Base-by-base conservation (phyloP, 2,329 filamentous ascomycete genomes). In the Periconia sp. region DNA sequence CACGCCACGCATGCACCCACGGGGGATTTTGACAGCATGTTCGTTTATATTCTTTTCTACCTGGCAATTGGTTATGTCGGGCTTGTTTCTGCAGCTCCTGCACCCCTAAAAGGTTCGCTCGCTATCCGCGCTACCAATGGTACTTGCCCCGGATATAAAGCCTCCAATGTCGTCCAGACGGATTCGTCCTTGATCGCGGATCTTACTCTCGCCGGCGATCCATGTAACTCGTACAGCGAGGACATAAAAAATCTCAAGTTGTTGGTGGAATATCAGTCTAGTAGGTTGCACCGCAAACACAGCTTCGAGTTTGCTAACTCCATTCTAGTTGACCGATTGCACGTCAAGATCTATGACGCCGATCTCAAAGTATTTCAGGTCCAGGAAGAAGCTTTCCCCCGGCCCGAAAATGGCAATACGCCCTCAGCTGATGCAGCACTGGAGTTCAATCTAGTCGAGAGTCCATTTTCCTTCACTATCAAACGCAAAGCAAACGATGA, bases 321-420 rank as follows among this genome's bases (percentile, higher is more conserved):
- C 52, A 14, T 6, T 27, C 31, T 37, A 87, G 86, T 84, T 43
- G 78, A 81, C 19, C 85, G 88, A n/a, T 80, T 92, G 3, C 89
- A 91, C 66, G 85, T 92, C 65, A 82, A 88, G 63, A 90, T 92
- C 52, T 84, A 87, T 58, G 90, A 93, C 70, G 79, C 82, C 6
- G 82, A 77, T n/a, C 81, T 87, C 57, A 80, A 85, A 27, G 87
- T 89, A 45, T 93, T 90, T 64, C 89, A 92, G 68, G 83, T 93
- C 1, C 89, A 89, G 13, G 84, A 87, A 35, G 81, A 81, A 2
- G 83, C 91, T 23, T 76, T 92, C 19, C 81, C 86, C 2, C 83
- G 88, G 1, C 87, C 87, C 0, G 61, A 63, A 13, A 76, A 76
- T 14, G 64, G 71, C 18, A 63, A 69, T 11, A 65, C 65, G 1